Conservation (phyloP, 768 basidiomycete genomes). For the Paxillus rubicundulus region DNA sequence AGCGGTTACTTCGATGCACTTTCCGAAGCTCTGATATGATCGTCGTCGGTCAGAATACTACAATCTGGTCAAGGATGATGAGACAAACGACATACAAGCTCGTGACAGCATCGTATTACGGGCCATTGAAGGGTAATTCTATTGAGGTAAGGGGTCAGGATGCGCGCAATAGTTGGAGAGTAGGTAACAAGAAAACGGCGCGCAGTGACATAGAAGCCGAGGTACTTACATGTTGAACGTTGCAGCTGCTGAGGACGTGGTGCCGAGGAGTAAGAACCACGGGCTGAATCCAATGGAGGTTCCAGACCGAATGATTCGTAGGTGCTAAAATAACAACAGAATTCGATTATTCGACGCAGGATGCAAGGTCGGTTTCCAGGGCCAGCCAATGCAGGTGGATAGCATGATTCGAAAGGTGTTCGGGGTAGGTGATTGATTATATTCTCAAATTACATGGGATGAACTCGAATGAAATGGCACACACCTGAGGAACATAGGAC, state of each 20-base stretch:
- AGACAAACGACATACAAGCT: conserved; percentile 52
- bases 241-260: conserved; percentile 76
- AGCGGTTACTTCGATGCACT: conserved; percentile 75
- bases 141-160: conserved; percentile 8
- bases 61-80: neutral
- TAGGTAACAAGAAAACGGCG: neutral
- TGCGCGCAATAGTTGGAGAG: neutral
- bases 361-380: too few species aligned
- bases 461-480: conserved; percentile 1
- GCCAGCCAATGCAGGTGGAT: neutral
- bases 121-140: conserved; percentile 86
- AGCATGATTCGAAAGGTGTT: neutral
- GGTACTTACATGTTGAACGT: conserved; percentile 76
- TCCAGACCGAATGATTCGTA: conserved; percentile 71
- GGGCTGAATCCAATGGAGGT: conserved; percentile 91
- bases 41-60: neutral
- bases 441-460: neutral
- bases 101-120: conserved; percentile 74
- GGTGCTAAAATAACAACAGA: conserved; percentile 45
- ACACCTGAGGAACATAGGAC: conserved; percentile 83
- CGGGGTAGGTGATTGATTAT: too few species aligned
- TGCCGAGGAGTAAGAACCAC: conserved; percentile 86
- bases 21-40: conserved; percentile 52
- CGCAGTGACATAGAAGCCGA: neutral
- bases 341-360: too few species aligned